Evolutionary conservation across 495 filamentous ascomycete genomes (phyloP).

Genomic region (Chlorociboria aeruginascens): DNA sequence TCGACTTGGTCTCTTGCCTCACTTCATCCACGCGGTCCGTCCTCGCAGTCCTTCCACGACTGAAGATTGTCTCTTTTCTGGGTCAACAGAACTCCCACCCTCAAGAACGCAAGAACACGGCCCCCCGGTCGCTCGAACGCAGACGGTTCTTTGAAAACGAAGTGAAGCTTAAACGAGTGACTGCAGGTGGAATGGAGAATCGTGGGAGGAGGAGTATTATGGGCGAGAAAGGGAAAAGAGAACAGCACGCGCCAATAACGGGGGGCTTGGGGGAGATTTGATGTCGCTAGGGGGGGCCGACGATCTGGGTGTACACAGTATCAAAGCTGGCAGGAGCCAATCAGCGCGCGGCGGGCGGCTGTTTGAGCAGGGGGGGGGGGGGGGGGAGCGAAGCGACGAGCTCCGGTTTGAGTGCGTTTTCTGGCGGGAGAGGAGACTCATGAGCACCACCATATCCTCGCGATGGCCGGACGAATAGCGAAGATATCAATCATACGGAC

Average conservation of each 20-base stretch:
- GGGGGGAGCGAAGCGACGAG: too few relatives aligned
- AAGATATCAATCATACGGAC: too few relatives aligned
- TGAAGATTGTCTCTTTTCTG: constrained; percentile 4
- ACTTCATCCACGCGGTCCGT: constrained; percentile 11
- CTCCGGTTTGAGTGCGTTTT: too few relatives aligned
- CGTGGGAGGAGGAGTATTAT: background rate
- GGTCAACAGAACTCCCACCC: constrained; percentile 7
- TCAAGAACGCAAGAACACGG: background rate
- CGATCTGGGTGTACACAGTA: too few relatives aligned
- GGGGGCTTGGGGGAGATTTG: background rate
- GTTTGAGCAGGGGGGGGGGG: too few relatives aligned
- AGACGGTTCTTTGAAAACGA: constrained; percentile 1
- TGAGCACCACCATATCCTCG: too few relatives aligned
- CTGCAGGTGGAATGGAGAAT: background rate
- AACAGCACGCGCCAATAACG: background rate
- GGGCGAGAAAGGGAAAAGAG: background rate
- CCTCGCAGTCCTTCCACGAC: background rate
- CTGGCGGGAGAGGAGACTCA: too few relatives aligned
- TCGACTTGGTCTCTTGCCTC: constrained; percentile 7
- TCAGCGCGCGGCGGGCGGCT: too few relatives aligned
- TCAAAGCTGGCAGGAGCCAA: background rate
- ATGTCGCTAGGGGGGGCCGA: background rate
- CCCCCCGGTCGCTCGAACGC: constrained; percentile 3
- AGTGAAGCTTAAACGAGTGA: constrained; percentile 16
- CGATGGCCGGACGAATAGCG: too few relatives aligned